A percentile compares a stretch with the other conserved stretches of the same genome.
Conservation (phyloP, 108 stramenopile genomes). For the Cylindrotheca fusiformis region DNA sequence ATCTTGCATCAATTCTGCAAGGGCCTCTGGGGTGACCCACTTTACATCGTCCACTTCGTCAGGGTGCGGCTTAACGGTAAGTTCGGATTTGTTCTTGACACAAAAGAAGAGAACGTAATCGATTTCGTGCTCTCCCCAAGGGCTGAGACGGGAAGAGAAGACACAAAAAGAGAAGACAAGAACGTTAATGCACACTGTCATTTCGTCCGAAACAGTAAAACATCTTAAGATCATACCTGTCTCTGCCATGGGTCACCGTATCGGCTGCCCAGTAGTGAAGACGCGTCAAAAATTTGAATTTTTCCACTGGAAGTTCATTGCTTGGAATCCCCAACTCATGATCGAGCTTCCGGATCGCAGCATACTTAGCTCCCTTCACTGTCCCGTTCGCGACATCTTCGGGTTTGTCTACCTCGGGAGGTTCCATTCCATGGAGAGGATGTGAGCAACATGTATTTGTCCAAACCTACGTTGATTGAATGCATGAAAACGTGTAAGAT, state of each 20-base stretch:
- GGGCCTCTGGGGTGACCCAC: constrained; percentile 67
- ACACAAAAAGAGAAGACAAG: background rate
- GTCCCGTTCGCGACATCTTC: constrained; percentile 58
- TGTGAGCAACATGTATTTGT: constrained; percentile 99
- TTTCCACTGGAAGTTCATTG: constrained; percentile 50
- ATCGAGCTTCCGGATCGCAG: constrained; percentile 94
- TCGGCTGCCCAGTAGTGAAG: constrained; percentile 98
- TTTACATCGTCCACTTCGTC: constrained; percentile 88
- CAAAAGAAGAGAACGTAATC: constrained; percentile 93
- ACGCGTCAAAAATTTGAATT: constrained; percentile 96
- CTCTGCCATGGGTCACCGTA: constrained; percentile 81
- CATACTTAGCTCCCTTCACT: constrained; percentile 90
- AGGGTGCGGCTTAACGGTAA: constrained; percentile 78
- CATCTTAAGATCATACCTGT: constrained; percentile 37
- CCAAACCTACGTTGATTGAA: constrained; percentile 70
- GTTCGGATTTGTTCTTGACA: constrained; percentile 51
- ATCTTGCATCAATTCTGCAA: constrained; percentile 73
- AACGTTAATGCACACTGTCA: background rate
- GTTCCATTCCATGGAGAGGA: constrained; percentile 90
- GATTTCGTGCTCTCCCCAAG: constrained; percentile 99
- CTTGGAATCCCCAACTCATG: constrained; percentile 94
- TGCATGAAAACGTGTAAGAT: background rate
- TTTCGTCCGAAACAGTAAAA: background rate
- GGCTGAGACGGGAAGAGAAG: constrained; percentile 32
- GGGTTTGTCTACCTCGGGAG: constrained; percentile 70